A percentile compares a stretch with the other conserved stretches of the same genome.
These are phyloP conservation scores for Curvularia verruculosa DNA, from an alignment of 2,329 filamentous ascomycete genomes.

Conservation along the genomic window DNA sequence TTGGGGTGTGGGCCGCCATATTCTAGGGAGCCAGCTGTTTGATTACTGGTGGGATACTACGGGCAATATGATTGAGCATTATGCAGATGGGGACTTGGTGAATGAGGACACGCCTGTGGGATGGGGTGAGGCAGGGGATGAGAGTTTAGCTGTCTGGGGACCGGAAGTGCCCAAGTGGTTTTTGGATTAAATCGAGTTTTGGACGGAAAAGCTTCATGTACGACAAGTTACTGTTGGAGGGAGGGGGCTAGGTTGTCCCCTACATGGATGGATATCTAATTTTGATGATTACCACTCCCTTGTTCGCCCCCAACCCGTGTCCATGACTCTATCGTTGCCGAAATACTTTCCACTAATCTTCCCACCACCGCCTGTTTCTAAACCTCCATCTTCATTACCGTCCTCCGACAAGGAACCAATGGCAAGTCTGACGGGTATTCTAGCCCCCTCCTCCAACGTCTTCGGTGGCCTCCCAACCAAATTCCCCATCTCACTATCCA, in stretches of 20 bases:
- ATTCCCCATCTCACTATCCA: slow-evolving; percentile 32
- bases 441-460: slow-evolving; percentile 25
- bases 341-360: slow-evolving; percentile 23
- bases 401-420: slow-evolving; percentile 21
- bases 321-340: slow-evolving; percentile 20
- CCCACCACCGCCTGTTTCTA: slow-evolving; percentile 4
- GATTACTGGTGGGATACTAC: slow-evolving; percentile 73
- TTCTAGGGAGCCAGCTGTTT: slow-evolving; percentile 74
- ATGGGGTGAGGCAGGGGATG: slow-evolving; percentile 50
- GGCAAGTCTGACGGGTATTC: slow-evolving; percentile 20
- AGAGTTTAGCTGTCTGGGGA: slow-evolving; percentile 53
- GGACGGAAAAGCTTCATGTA: not conserved
- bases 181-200: slow-evolving; percentile 30
- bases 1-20: slow-evolving; percentile 74
- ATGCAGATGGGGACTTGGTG: slow-evolving; percentile 72
- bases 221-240: no score
- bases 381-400: slow-evolving; percentile 12
- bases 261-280: not conserved
- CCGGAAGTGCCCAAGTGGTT: slow-evolving; percentile 50
- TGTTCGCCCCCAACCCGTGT: slow-evolving; percentile 18
- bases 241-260: not conserved
- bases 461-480: slow-evolving; percentile 25
- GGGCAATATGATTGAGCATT: slow-evolving; percentile 71
- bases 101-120: slow-evolving; percentile 61
- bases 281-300: slow-evolving; percentile 14